Evolutionary conservation across 148 eudicot species (phyloP).

Genomic region (Suaeda aralocaspica): DNA sequence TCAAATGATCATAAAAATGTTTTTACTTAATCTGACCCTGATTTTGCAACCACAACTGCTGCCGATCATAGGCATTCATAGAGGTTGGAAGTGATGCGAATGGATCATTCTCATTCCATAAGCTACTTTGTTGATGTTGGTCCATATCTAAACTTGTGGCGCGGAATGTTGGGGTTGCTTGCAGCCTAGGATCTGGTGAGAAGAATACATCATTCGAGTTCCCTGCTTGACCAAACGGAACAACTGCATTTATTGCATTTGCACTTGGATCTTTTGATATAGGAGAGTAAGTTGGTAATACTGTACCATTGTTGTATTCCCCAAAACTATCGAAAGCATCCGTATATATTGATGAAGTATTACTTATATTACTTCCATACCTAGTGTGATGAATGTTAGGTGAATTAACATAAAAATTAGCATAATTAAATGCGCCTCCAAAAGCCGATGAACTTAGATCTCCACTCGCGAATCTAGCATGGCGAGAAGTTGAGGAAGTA

Average conservation of each 20-base stretch:
- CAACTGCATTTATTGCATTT: conserved; percentile 22
- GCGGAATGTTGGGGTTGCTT: conserved; percentile 53
- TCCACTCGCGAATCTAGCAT: conserved; percentile 3
- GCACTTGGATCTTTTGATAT: neutral
- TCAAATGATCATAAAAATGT: conserved; percentile 19
- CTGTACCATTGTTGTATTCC: neutral
- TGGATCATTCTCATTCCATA: conserved; percentile 37
- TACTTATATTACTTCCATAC: neutral
- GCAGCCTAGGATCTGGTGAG: conserved; percentile 31
- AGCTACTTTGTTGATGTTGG: conserved; percentile 5
- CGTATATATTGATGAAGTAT: neutral
- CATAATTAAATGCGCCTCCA: neutral
- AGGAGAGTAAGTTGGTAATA: conserved; percentile 17
- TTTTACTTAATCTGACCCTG: conserved; percentile 30
- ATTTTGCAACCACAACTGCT: conserved; percentile 38
- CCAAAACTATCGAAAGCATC: neutral
- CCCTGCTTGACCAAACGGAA: conserved; percentile 12
- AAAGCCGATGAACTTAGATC: neutral
- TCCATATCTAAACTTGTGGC: conserved; percentile 29
- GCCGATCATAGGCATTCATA: conserved; percentile 17
- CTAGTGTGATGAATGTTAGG: neutral
- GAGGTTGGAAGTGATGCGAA: conserved; percentile 27
- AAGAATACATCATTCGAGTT: conserved; percentile 14
- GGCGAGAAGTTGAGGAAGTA: neutral
- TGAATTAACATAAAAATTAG: neutral